Conservation (phyloP, 2,329 filamentous ascomycete genomes). For the Colletotrichum sp. region DNA sequence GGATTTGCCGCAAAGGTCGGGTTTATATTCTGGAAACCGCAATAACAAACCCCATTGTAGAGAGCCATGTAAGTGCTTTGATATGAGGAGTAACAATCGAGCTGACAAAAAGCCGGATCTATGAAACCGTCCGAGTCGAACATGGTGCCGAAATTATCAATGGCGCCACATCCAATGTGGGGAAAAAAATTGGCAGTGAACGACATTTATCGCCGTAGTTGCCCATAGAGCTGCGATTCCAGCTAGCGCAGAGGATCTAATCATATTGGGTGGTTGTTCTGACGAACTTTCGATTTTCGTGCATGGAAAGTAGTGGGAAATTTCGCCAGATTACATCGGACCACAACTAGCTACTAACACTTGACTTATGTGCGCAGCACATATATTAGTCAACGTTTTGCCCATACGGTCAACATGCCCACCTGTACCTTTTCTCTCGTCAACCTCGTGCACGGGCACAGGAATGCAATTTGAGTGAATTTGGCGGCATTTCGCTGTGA, state of each 20-base stretch:
- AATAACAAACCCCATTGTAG: not conserved
- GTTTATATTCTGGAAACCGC: fast-evolving
- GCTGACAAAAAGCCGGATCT: not conserved
- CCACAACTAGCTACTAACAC: not conserved
- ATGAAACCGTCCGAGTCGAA: no score
- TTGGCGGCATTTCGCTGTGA: not conserved
- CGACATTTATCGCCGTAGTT: not conserved
- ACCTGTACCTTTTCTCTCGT: not conserved
- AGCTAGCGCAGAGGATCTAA: not conserved
- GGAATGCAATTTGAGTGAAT: not conserved
- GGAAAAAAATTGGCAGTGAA: not conserved
- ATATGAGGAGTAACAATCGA: fast-evolving
- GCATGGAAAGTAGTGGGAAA: not conserved
- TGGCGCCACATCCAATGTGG: not conserved
- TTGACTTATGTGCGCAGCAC: not conserved
- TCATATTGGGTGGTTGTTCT: not conserved
- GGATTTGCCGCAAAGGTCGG: not conserved
- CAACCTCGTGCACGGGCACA: not conserved
- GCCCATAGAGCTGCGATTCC: not conserved
- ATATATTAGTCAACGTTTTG: no score
- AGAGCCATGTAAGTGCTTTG: not conserved
- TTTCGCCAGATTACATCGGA: not conserved
- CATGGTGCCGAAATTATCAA: not conserved
- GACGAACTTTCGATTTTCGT: not conserved
- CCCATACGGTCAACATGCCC: no score